Percentiles rank a stretch among this genome's conserved stretches.
Conservation (phyloP, 139 green algal species). For the Chlamydomonas schloesseri region DNA sequence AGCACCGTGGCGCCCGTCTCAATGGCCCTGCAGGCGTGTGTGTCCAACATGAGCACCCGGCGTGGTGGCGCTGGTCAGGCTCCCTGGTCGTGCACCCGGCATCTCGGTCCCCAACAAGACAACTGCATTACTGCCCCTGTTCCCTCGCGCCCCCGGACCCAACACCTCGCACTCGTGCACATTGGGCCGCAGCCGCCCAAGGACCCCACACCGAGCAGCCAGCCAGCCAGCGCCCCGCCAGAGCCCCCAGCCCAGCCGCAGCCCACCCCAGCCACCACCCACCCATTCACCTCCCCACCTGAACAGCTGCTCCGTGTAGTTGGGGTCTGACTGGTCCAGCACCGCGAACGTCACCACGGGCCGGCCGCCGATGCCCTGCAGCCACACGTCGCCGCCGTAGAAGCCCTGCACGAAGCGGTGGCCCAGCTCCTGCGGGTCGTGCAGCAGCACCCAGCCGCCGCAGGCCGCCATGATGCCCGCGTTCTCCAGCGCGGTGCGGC, state of each 20-base stretch:
- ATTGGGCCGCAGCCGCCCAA: too few species aligned
- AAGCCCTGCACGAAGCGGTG: slow-evolving; percentile 49
- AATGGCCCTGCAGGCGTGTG: slow-evolving; percentile 51
- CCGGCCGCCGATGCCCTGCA: slow-evolving; percentile 35
- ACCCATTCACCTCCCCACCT: not conserved
- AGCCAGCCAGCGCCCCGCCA: too few species aligned
- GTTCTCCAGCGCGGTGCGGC: slow-evolving; percentile 54
- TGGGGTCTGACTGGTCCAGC: slow-evolving; percentile 45
- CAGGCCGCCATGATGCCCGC: slow-evolving; percentile 54
- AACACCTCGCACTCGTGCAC: too few species aligned
- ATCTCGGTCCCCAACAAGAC: too few species aligned
- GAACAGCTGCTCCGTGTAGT: slow-evolving; percentile 46
- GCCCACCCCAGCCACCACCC: too few species aligned
- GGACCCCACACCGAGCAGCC: too few species aligned
- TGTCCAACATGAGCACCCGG: too few species aligned
- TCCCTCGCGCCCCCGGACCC: too few species aligned
- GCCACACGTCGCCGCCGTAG: slow-evolving; percentile 46
- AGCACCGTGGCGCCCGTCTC: slow-evolving; percentile 55
- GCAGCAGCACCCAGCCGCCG: slow-evolving; percentile 41
- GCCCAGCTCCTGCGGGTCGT: slow-evolving; percentile 59
- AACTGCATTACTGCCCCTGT: too few species aligned
- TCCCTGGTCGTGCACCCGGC: too few species aligned
- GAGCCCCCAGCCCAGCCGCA: too few species aligned
- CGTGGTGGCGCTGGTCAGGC: too few species aligned
- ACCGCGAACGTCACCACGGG: slow-evolving; percentile 29